Evolutionary conservation across 805 yeast genomes (phyloP), one percentile per base, ranked within the genome.

Genomic region (Zygotorulaspora chibaensis): DNA sequence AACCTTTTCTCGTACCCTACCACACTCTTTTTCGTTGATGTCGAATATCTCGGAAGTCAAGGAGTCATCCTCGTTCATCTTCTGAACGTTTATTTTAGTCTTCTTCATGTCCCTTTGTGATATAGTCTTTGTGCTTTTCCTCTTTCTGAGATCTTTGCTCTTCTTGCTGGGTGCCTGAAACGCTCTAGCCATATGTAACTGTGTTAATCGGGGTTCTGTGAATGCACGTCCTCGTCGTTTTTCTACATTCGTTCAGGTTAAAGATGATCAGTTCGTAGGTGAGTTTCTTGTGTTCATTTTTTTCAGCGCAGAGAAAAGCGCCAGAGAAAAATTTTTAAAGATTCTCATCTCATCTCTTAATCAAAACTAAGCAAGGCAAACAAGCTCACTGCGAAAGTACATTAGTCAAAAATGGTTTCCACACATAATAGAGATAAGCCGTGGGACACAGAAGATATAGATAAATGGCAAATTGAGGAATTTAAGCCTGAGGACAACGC

Each of bases 391-490:
- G 33, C 5, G 6, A 29, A 9, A 29, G 6, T 6, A n/a, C 16
- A 16, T n/a, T 13, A 17, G 27, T 12, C 33, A 15, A 34, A 38
- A 36, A 91, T 91, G 99, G 88, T 84, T 18, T 87, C 96, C 1
- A 87, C 95, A 38, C 90, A 91, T 67, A 87, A 93, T 67, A 83
- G 81, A 61, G 98, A 93, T 58, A 91, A 91, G 68, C 98, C 98
- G 43, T 90, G 98, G 98, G 98, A 90, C 63, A 90, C 96, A 9
- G 87, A 85, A 16, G 96, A 89, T 56, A 82, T 90, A 47, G 96
- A 90, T 65, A 90, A 91, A 65, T 91, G 99, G 99, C 73, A 77
- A 56, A 73, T 81, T 29, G 96, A 87, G 29, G 95, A 88, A 46
- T 93, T 93, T 73, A 84, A 76, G 55, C 87, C 88, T 1, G 96